Base-by-base conservation (phyloP, 2,329 filamentous ascomycete species). In the Epichloe typhina region DNA sequence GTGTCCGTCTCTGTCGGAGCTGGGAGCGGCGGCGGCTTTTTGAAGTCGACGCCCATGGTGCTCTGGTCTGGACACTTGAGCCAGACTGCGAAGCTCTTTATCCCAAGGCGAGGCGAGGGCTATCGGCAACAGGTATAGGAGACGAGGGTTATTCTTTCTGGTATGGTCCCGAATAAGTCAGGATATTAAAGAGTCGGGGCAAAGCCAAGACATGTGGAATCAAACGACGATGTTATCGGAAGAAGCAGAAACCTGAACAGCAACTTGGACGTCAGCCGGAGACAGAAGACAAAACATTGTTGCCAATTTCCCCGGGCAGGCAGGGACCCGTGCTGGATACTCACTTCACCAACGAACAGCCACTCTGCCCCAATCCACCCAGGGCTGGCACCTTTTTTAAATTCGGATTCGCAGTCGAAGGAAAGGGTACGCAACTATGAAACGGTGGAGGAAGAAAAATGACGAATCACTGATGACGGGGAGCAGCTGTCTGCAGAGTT, bases 1-100 rank as follows among this genome's bases (percentile, higher is more conserved):
- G 80, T 81, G 57, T 80, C 76, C 64, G 84, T 84, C 68, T 88
- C 84, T 64, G 86, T 91, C 57, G 86, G 86, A 61, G 84, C 84
- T 63, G 86, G 86, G 63, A 90, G 75, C 61, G 85, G 85, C 65
- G 80, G 21, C 21, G 21, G 66, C 62, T 71, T 77, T 63, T 72
- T 77, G 54, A 69, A 70, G 59, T 79, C 75, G 66, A 71, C 68
- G 64, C 73, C 76, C 76, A 80, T 78, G 58, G 68, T 75, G 69
- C 60, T 61, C 60, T 61, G 57, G 26, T 23, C 6, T 21, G 21
- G 17, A 15, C 38, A 3, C 26, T 35, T 40, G 17, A 36, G 19
- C 17, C 26, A 42, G 39, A 11, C 17, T 17, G 17, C 17, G 13
- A 36, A 17, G 13, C 31, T 36, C 11, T 36, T 36, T 36, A 33